Conservation (phyloP, 23 red algal genomes). For the Gracilaria gracilis region DNA sequence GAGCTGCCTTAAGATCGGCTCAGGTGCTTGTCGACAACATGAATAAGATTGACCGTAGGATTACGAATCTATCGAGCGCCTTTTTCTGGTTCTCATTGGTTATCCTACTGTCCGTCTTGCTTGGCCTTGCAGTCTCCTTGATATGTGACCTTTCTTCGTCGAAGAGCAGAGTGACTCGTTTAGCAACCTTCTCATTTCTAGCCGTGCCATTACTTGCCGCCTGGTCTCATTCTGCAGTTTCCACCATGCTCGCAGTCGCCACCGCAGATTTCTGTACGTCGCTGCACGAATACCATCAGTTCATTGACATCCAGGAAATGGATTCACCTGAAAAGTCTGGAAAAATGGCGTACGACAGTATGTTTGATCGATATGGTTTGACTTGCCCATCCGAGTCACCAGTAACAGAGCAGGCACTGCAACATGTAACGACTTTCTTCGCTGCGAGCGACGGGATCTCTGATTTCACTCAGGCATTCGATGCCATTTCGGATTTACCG, state of each 20-base stretch:
- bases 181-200: slow-evolving; percentile 30
- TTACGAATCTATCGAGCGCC: slow-evolving; percentile 1
- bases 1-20: background rate
- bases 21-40: slow-evolving; percentile 4
- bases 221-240: slow-evolving; percentile 46
- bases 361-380: slow-evolving; percentile 41
- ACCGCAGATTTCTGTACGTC: slow-evolving; percentile 53
- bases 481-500: slow-evolving; percentile 19
- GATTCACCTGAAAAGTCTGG: background rate
- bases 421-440: slow-evolving; percentile 30
- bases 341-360: slow-evolving; percentile 8
- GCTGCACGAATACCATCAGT: slow-evolving; percentile 12
- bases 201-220: slow-evolving; percentile 28
- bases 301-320: background rate
- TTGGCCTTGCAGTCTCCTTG: slow-evolving; percentile 26
- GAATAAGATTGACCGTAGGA: slow-evolving; percentile 31
- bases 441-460: slow-evolving; percentile 19
- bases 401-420: slow-evolving; percentile 14
- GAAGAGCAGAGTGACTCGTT: slow-evolving; percentile 7
- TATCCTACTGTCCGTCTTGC: slow-evolving; percentile 20
- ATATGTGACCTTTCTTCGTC: slow-evolving; percentile 40
- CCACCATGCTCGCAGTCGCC: slow-evolving; percentile 43
- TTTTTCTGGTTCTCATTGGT: slow-evolving; percentile 44
- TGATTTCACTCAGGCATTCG: slow-evolving; percentile 16
- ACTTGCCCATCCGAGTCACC: slow-evolving; percentile 44